These are phyloP conservation scores for Backusella circina DNA, from an alignment of 192 early-diverging fungal species.

Conservation along the genomic window DNA sequence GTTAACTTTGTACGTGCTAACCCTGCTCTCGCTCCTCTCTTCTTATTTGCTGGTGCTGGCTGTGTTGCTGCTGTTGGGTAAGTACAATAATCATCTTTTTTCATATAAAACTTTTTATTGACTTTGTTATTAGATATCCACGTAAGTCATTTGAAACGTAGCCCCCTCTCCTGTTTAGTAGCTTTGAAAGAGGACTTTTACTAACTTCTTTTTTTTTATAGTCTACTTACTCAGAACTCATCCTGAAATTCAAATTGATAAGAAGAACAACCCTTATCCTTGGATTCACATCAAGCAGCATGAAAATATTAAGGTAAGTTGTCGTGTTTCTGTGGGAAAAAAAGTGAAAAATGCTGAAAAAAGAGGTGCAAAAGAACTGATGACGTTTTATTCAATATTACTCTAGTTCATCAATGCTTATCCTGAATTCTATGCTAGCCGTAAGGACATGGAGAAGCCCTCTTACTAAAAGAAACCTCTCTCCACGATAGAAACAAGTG, in stretches of 20 bases:
- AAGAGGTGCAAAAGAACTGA: neutral
- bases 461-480: neutral
- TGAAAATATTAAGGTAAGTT: conserved; percentile 18
- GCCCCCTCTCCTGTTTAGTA: neutral
- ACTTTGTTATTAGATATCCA: conserved; percentile 9
- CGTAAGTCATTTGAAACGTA: conserved; percentile 8
- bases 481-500: neutral
- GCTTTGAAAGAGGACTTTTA: neutral
- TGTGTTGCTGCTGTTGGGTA: conserved; percentile 26
- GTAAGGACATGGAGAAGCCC: neutral
- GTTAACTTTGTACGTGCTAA: conserved; percentile 19
- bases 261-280: conserved; percentile 20
- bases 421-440: conserved; percentile 16
- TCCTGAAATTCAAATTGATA: conserved; percentile 16
- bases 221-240: conserved; percentile 10
- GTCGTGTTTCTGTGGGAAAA: neutral
- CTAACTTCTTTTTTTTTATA: neutral
- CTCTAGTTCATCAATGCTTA: conserved; percentile 10
- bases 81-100: neutral
- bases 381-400: neutral
- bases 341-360: neutral
- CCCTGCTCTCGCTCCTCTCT: conserved; percentile 31
- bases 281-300: conserved; percentile 19
- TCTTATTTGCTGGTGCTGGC: conserved; percentile 23
- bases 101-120: neutral